phyloP scores from a whole-genome alignment of 2,329 filamentous ascomycete species.

The Trichoderma aggressivum region DNA sequence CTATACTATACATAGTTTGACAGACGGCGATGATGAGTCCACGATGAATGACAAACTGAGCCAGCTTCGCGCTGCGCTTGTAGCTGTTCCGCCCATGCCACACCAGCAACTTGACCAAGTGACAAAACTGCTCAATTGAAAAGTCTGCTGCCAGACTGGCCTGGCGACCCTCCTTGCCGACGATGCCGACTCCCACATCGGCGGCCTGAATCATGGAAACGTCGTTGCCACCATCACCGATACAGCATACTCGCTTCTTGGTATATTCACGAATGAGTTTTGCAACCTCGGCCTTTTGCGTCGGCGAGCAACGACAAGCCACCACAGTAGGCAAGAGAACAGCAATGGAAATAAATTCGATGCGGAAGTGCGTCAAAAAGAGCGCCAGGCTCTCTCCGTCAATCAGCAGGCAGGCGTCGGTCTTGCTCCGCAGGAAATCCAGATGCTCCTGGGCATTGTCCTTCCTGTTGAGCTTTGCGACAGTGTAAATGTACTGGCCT shows the following conservation, averaged over 20 bases:
- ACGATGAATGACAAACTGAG: conserved; percentile 96
- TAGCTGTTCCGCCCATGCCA: conserved; percentile 99
- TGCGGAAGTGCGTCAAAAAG: conserved; percentile 76
- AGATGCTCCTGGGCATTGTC: conserved; percentile 83
- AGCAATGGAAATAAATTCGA: conserved; percentile 83
- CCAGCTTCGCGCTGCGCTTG: conserved; percentile 91
- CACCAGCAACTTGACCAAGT: conserved; percentile 93
- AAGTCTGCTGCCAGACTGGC: conserved; percentile 95
- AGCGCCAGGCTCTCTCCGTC: conserved; percentile 87
- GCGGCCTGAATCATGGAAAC: conserved; percentile 99
- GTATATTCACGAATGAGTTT: conserved; percentile 86
- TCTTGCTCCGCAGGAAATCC: conserved; percentile 83
- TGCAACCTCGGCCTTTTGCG: conserved; percentile 93
- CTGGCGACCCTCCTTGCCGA: conserved; percentile 95
- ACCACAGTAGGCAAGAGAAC: conserved; percentile 88
- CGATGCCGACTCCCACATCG: conserved; percentile 95
- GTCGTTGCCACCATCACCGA: conserved; percentile 96
- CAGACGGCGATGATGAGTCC: conserved; percentile 93
- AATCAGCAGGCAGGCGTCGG: conserved; percentile 83
- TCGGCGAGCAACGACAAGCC: conserved; percentile 93
- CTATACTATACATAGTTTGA: conserved; percentile 96
- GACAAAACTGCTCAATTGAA: conserved; percentile 90
- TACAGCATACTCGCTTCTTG: conserved; percentile 93
- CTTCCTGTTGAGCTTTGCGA: conserved; percentile 79
- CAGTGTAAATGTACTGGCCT: conserved; percentile 93